Conservation (phyloP, 345 rosid species). For the Cardamine resedifolia region DNA sequence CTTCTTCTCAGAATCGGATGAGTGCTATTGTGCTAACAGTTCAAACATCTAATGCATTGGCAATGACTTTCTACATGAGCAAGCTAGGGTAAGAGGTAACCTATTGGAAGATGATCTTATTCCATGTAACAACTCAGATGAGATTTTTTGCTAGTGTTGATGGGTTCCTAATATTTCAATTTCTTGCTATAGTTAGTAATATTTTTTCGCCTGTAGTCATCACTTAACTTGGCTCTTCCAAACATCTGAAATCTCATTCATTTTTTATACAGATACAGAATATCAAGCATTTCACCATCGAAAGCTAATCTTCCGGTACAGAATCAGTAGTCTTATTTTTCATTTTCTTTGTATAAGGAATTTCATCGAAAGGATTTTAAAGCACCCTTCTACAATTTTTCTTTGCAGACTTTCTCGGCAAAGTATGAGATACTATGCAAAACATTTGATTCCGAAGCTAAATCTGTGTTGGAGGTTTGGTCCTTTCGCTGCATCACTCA, state of each 20-base stretch:
- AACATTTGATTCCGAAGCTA: conserved; percentile 68
- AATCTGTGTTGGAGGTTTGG: conserved; percentile 61
- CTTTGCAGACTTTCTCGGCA: conserved; percentile 47
- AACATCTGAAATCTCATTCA: conserved; percentile 11
- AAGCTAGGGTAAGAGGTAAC: conserved; percentile 67
- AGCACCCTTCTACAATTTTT: not conserved
- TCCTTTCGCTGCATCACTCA: conserved; percentile 1
- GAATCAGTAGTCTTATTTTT: conserved; percentile 5
- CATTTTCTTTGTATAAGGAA: not conserved
- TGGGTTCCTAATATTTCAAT: not conserved
- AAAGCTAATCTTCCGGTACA: conserved; percentile 65
- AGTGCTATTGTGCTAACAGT: conserved; percentile 81
- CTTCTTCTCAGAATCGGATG: conserved; percentile 59
- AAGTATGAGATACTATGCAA: conserved; percentile 93
- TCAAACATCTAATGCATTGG: conserved; percentile 67
- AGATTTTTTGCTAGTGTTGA: not conserved
- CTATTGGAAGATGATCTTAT: conserved; percentile 14
- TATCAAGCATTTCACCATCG: conserved; percentile 86
- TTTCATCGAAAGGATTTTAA: not conserved
- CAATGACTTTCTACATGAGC: conserved; percentile 75
- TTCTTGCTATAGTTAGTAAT: not conserved
- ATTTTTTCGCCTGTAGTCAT: not conserved
- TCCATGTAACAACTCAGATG: not conserved
- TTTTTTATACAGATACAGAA: conserved; percentile 54
- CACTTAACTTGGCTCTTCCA: conserved; percentile 15